Evolutionary conservation across 2,329 filamentous ascomycete genomes (phyloP), one percentile per base, ranked within the genome.

Genomic region (Penicillium sp.): DNA sequence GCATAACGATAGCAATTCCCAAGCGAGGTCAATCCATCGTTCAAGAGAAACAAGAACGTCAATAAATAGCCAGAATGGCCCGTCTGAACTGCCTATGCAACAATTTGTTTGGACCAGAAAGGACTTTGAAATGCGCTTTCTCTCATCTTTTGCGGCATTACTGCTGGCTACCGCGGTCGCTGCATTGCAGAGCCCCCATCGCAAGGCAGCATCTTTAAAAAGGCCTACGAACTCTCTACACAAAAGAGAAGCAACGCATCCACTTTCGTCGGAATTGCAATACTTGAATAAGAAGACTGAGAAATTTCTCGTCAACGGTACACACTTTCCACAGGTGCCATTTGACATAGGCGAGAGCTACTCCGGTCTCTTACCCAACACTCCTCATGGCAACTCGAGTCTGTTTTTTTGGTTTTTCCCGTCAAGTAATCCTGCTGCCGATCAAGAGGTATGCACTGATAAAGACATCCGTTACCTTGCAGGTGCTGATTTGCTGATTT

Each of bases 231-330:
- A 22, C 5, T 21, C 14, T 31, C 10, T 56, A 22, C 51, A 45
- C 16, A 58, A 60, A 22, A 54, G 53, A 46, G 52, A 55, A 14
- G 31, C 44, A 8, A n/a, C 37, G 5, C 39, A 6, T 2, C 11
- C 45, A 33, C n/a, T 8, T 11, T 33, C 43, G 13, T 29, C 43
- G 5, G 52, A 59, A 9, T 52, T 56, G 19, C 51, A 55, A 21
- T 65, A 58, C 39, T 37, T 62, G 37, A 66, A 53, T 19, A 39
- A 66, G 8, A 43, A 54, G 14, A 63, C 60, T 0, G 43, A 65
- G 35, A 47, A 81, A 61, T 90, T 87, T 65, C 79, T 78, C 2
- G 86, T 91, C 49, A 81, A 90, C 63, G 87, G 88, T 1, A 81
- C 79, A 2, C 78, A 72, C 0, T 84, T 91, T 49, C 89, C 88